Base-by-base conservation (phyloP, 148 eudicot species). In the Cornus controversa region DNA sequence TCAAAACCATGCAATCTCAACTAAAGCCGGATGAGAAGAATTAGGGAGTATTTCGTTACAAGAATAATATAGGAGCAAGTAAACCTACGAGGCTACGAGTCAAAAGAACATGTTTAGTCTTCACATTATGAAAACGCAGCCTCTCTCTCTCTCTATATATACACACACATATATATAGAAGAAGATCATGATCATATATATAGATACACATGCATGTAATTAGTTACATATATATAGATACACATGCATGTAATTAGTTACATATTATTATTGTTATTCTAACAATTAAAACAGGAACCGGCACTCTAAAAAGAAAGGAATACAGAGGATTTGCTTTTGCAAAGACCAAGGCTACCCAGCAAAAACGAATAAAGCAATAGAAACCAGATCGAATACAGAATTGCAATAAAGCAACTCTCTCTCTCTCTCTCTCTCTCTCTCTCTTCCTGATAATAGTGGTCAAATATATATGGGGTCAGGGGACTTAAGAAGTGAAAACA, bases 311-410 rank as follows among this genome's bases (percentile, higher is more conserved):
- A 85, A 75, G 86, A 79, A 60, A 24, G 26, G 84, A 74, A 83
- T 63, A n/a, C 60, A 26, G 71, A 68, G 84, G 88, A 85, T 36
- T 76, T 80, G 78, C 85, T 83, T 85, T 85, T 50, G 79, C 88
- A 70, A 80, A 74, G 82, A 85, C 86, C 88, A 83, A 85, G 81
- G 50, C 24, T 75, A 60, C 36, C 45, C 71, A 72, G 64, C 70
- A 45, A 11, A 27, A 42, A 75, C 40, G 62, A 75, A 60, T 60
- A 60, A 60, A 60, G 64, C 64, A 60, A n/a, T 3, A 23, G 50
- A 75, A 57, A 40, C 31, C 47, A 66, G 69, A n/a, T n/a, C n/a
- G n/a, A n/a, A n/a, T n/a, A n/a, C 42, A 40, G n/a, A n/a, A n/a
- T n/a, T 27, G 26, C 34, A 64, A 22, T 65, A 75, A 66, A 75